Conservation (phyloP, 352 stramenopile species). For the Phytophthora tentaculata region DNA sequence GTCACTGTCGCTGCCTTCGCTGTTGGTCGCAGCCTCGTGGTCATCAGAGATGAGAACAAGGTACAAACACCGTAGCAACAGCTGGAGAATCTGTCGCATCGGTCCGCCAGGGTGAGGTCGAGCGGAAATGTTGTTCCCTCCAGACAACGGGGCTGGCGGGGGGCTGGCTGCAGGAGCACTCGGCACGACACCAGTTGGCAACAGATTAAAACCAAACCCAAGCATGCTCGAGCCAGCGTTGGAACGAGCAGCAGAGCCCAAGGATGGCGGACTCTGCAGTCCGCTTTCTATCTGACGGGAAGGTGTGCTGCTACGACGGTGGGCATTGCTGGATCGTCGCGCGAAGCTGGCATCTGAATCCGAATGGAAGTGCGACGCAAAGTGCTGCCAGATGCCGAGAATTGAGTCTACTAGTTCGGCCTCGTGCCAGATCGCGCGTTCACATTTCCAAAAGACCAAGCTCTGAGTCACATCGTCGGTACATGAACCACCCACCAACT, state of each 20-base stretch:
- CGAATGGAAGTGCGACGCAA: slow-evolving; percentile 73
- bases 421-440: slow-evolving; percentile 77
- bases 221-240: slow-evolving; percentile 43
- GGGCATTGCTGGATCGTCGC: slow-evolving; percentile 57
- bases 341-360: slow-evolving; percentile 82
- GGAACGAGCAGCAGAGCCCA: slow-evolving; percentile 29
- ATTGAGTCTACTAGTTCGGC: slow-evolving; percentile 79
- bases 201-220: slow-evolving; percentile 66
- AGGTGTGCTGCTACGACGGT: slow-evolving; percentile 32
- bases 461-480: slow-evolving; percentile 29
- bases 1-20: slow-evolving; percentile 35
- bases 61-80: slow-evolving; percentile 79
- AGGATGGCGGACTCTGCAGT: slow-evolving; percentile 56
- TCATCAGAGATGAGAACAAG: slow-evolving; percentile 69
- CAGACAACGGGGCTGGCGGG: slow-evolving; percentile 21
- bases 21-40: slow-evolving; percentile 21
- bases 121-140: slow-evolving; percentile 55
- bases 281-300: slow-evolving; percentile 34
- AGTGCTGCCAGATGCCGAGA: slow-evolving; percentile 82
- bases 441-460: slow-evolving; percentile 81
- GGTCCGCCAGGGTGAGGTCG: slow-evolving; percentile 76
- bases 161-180: slow-evolving; percentile 21
- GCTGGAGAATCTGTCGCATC: slow-evolving; percentile 84
- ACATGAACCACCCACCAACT: slow-evolving; percentile 16
- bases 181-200: slow-evolving; percentile 37